Base-by-base conservation (phyloP, 1,284 basidiomycete genomes). In the Trichosporon faecale region DNA sequence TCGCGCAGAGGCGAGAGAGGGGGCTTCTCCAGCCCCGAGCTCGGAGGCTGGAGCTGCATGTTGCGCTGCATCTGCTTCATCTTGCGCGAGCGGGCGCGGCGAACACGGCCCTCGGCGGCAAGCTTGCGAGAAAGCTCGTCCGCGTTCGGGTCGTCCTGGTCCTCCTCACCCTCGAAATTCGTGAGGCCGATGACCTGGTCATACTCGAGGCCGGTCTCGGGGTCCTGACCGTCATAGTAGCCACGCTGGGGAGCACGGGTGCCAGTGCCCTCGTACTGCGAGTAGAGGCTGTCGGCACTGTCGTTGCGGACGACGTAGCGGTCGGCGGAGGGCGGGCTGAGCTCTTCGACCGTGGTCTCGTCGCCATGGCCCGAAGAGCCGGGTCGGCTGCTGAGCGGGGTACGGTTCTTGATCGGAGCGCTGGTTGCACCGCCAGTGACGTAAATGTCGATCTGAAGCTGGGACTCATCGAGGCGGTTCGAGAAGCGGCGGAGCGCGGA, bases 121-220 rank as follows among this genome's bases (percentile, higher is more conserved):
- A 94, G 85, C 44, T 84, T 84, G 57, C 84, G 83, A 68, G 87
- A 90, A 46, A 95, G 85, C 73, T 85, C 83, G 27, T 84, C 84
- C 77, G 94, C 91, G 21, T 87, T 89, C 0, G 88, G 88, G 72
- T 91, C 87, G 73, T 93, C 85, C 31, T 87, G 85, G 76, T 92
- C 90, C 72, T 91, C 87, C 73, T 94, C 91, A 25, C 91, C 92
- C 70, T 92, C 91, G 75, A 91, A 94, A 75, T 93, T 91, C 5
- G 91, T 93, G 66, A 91, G 84, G 73, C 92, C 91, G 23, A 90
- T 44, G 18, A 72, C 66, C 21, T 68, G 68, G 16, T 49, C 57
- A 23, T 33, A 64, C 0, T 49, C 35, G 18, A 66, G 21, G 8
- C 61, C 57, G 2, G 61, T 68, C 66, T 72, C 68, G 21, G 67